These are phyloP conservation scores for Actinomortierella ambigua DNA, from an alignment of 371 early-diverging fungal genomes.

Conservation along the genomic window DNA sequence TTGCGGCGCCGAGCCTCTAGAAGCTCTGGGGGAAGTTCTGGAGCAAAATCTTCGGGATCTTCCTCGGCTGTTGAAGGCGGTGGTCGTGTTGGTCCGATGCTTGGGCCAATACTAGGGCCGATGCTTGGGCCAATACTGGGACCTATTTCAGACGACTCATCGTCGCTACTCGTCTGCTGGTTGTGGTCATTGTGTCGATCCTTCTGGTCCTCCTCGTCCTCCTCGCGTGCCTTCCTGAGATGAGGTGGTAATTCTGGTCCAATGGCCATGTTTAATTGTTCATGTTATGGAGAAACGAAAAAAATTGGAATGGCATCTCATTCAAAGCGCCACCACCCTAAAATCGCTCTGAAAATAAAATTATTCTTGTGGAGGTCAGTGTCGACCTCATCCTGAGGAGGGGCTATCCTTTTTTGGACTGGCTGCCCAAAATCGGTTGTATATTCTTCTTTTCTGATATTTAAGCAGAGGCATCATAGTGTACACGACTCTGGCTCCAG, in stretches of 20 bases:
- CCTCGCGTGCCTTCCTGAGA: constrained; percentile 16
- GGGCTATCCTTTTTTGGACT: no score
- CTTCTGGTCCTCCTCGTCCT: constrained; percentile 3
- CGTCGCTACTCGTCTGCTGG: constrained; percentile 15
- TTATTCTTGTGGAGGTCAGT: no score
- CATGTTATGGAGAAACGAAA: no score
- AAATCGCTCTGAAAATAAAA: no score
- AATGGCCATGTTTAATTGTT: constrained; percentile 25
- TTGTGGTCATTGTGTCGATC: constrained; percentile 9
- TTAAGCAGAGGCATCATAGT: no score
- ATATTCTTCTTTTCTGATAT: no score
- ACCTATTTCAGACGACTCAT: constrained; percentile 18
- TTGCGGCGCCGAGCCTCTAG: constrained; percentile 45
- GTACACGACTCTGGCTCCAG: no score
- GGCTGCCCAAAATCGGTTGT: no score
- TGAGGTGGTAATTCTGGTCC: constrained; percentile 47
- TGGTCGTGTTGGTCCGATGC: constrained; percentile 24
- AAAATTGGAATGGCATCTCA: no score
- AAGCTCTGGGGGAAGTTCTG: constrained; percentile 63
- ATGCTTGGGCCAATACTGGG: constrained; percentile 24
- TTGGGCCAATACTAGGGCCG: constrained; percentile 24
- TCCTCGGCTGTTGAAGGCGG: constrained; percentile 17
- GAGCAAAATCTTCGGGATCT: constrained; percentile 54
- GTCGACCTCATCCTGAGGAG: no score
- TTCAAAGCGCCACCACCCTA: no score